Evolutionary conservation across 371 early-diverging fungal genomes (phyloP).

Genomic region (Mucor plumbeus): DNA sequence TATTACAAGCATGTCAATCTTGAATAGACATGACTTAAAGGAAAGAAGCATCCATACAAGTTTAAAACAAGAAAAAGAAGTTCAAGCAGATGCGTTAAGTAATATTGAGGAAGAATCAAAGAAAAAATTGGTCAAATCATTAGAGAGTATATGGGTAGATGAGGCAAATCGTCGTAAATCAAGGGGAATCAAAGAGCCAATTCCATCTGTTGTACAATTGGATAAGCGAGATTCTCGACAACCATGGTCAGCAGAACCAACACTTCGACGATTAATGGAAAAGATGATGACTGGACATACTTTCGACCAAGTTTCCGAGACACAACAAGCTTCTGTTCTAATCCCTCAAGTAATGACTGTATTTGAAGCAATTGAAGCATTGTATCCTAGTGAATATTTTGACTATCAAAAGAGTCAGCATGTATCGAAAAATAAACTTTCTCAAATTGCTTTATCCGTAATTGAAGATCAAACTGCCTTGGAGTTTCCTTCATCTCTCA

Average conservation of each 20-base stretch:
- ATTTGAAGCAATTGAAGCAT: conserved; percentile 51
- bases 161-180: conserved; percentile 32
- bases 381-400: conserved; percentile 38
- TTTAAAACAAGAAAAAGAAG: conserved; percentile 14
- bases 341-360: conserved; percentile 42
- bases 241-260: conserved; percentile 31
- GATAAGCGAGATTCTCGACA: conserved; percentile 15
- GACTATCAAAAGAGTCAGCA: background rate
- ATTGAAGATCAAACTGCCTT: background rate
- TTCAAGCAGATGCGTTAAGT: conserved; percentile 1
- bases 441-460: background rate
- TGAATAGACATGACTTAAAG: conserved; percentile 62
- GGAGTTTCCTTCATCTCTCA: background rate
- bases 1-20: conserved; percentile 61
- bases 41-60: conserved; percentile 63
- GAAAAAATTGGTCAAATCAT: conserved; percentile 60
- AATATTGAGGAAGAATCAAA: conserved; percentile 3
- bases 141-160: conserved; percentile 65
- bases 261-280: conserved; percentile 21
- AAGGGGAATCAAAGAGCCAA: conserved; percentile 14
- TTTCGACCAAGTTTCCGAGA: background rate
- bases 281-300: conserved; percentile 12
- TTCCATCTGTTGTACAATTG: conserved; percentile 24
- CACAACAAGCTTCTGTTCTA: background rate
- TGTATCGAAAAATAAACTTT: background rate